These are phyloP conservation scores for Penicillium sp. DNA, from an alignment of 2,329 filamentous ascomycete species.

Conservation along the genomic window DNA sequence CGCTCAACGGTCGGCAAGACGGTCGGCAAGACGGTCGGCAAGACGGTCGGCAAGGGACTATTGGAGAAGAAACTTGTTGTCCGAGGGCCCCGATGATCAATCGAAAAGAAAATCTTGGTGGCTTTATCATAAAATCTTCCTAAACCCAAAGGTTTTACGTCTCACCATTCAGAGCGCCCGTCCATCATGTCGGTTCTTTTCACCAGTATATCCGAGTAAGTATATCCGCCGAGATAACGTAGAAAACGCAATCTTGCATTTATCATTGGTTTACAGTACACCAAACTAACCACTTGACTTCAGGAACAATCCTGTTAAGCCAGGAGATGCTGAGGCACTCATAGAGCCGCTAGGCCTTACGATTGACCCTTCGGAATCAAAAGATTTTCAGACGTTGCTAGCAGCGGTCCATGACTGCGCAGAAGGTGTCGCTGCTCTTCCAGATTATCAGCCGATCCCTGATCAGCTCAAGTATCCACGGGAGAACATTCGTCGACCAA, in stretches of 20 bases:
- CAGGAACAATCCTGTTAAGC: slow-evolving; percentile 42
- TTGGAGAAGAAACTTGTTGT: not conserved
- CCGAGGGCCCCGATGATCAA: slow-evolving; percentile 9
- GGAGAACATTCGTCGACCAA: slow-evolving; percentile 44
- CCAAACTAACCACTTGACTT: not conserved
- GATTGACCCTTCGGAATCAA: slow-evolving; percentile 38
- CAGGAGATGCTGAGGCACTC: slow-evolving; percentile 41
- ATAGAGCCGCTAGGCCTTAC: slow-evolving; percentile 39
- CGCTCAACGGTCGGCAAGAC: not conserved
- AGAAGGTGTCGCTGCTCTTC: slow-evolving; percentile 44
- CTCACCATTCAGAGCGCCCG: not conserved
- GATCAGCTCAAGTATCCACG: slow-evolving; percentile 49
- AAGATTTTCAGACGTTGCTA: slow-evolving; percentile 50
- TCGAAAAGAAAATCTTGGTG: not conserved
- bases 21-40: not conserved
- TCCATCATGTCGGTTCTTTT: slow-evolving; percentile 29
- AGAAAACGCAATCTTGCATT: not conserved
- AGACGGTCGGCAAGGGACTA: not conserved
- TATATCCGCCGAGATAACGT: not conserved
- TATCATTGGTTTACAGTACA: not conserved
- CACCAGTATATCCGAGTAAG: slow-evolving; percentile 30
- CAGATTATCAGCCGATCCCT: slow-evolving; percentile 49
- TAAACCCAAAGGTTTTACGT: not conserved
- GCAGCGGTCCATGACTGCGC: slow-evolving; percentile 55
- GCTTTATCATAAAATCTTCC: slow-evolving; percentile 5